Evolutionary conservation across 2,329 filamentous ascomycete species (phyloP), one percentile per base, ranked within the genome.

Genomic region (Sphaerulina vaccinii): DNA sequence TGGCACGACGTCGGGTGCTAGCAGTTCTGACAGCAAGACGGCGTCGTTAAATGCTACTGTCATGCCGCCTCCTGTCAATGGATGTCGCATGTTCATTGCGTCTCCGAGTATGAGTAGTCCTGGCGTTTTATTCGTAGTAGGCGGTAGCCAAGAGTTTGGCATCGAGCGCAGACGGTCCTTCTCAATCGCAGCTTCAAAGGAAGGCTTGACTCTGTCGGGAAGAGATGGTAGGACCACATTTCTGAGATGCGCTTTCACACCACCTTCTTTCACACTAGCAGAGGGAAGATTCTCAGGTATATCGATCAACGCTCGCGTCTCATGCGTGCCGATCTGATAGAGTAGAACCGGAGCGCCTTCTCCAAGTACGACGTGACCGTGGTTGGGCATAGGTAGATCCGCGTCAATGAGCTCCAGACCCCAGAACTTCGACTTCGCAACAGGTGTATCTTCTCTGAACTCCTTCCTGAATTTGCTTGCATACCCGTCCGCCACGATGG

Each of bases 61-160:
- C 93, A 99, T 99, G 63, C 93, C 93, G 60, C 93, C 93, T 47
- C 93, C 93, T 0, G 93, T 99, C 10, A 99, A 79, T 1, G 93
- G 93, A 73, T 99, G 93, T n/a, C 93, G 88, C 93, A 99, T 99
- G 76, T 99, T 99, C 79, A 95, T 86, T 11, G 93, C 92, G 69
- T 99, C 93, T 53, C 93, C 93, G 7, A 97, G 79, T 29, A 99
- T 76, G 42, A 96, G 79, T 54, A 96, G 74, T 3, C 89, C 89
- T 1, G 84, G 81, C 9, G 81, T 80, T 38, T 78, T 80, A 66
- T 88, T 87, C 54, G 87, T 87, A 0, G 83, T 80, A 0, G 93
- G 83, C 4, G 93, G 91, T 2, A 99, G 82, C 79, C 88, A 99
- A 55, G 87, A 92, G 73, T 97, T 99, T 46, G 93, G 93, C 93